Evolutionary conservation across 768 basidiomycete genomes (phyloP).

Genomic region (Obba rivulosa): DNA sequence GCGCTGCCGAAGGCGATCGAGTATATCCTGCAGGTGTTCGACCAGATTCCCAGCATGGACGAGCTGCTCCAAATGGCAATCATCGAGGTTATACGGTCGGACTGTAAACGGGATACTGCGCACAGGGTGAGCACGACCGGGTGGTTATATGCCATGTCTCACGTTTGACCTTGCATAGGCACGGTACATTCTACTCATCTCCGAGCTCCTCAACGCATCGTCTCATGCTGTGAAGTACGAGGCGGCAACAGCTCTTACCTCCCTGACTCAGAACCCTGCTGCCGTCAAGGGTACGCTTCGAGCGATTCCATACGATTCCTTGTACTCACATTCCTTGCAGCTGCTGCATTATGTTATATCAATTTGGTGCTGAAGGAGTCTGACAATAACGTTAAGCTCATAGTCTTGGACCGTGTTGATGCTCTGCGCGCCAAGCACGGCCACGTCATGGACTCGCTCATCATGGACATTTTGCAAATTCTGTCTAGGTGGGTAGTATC

Average conservation of each 20-base stretch:
- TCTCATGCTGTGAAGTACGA: conserved; percentile 97
- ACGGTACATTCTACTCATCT: conserved; percentile 92
- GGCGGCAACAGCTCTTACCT: conserved; percentile 91
- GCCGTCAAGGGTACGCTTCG: conserved; percentile 78
- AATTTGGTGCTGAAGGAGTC: conserved; percentile 91
- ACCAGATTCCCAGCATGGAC: conserved; percentile 76
- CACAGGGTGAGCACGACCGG: conserved; percentile 68
- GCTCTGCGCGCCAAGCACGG: conserved; percentile 79
- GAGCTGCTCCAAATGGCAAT: conserved; percentile 94
- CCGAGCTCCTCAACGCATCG: conserved; percentile 82
- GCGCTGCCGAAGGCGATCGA: conserved; percentile 90
- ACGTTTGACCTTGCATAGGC: conserved; percentile 39
- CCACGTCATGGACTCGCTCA: conserved; percentile 81
- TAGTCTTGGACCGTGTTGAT: conserved; percentile 90
- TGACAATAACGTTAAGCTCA: conserved; percentile 98
- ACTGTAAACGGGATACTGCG: conserved; percentile 80
- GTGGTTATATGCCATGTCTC: not conserved
- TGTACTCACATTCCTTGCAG: conserved; percentile 32
- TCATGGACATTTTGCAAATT: conserved; percentile 94
- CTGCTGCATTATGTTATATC: conserved; percentile 85
- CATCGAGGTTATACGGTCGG: conserved; percentile 88
- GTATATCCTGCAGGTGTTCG: conserved; percentile 82
- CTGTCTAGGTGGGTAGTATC: conserved; percentile 56
- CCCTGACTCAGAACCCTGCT: conserved; percentile 90
- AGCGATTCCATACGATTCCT: not conserved